These are phyloP conservation scores for Phytophthora europaea DNA, from an alignment of 352 stramenopile genomes.

Conservation along the genomic window DNA sequence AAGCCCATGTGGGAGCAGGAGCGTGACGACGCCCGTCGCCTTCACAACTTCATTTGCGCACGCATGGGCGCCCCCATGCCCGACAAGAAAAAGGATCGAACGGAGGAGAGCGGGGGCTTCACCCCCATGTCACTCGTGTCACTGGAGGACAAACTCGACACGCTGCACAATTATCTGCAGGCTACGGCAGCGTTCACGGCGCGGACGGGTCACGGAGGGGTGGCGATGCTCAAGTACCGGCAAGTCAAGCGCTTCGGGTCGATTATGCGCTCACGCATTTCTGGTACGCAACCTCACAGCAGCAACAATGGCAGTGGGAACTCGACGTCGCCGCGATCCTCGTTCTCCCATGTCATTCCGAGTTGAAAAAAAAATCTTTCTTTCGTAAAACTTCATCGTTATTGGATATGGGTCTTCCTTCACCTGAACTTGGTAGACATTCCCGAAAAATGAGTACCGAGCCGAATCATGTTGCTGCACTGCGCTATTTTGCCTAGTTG, in stretches of 20 bases:
- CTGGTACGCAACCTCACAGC: constrained; percentile 10
- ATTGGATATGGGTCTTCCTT: too few species aligned
- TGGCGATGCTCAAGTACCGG: constrained; percentile 64
- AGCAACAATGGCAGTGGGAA: constrained; percentile 9
- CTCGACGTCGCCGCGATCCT: constrained; percentile 18
- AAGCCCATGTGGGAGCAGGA: constrained; percentile 53
- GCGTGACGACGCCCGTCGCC: constrained; percentile 57
- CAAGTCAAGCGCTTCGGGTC: constrained; percentile 76
- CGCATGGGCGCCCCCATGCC: constrained; percentile 50
- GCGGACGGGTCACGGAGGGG: constrained; percentile 20
- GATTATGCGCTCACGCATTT: constrained; percentile 65
- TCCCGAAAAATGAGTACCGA: too few species aligned
- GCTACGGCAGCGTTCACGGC: constrained; percentile 28
- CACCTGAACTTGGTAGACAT: too few species aligned
- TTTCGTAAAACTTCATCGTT: too few species aligned
- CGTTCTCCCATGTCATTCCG: constrained; percentile 26
- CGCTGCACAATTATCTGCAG: constrained; percentile 73
- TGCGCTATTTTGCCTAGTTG: too few species aligned
- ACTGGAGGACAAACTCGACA: constrained; percentile 71
- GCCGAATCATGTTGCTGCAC: too few species aligned
- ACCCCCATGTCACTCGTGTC: constrained; percentile 50
- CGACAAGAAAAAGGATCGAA: constrained; percentile 40
- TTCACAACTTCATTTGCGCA: constrained; percentile 75
- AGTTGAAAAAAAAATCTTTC: constrained; percentile 2
- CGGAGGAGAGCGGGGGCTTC: constrained; percentile 54